These are phyloP conservation scores for Babjeviella inositovora DNA, from an alignment of 805 yeast genomes.

Conservation along the genomic window DNA sequence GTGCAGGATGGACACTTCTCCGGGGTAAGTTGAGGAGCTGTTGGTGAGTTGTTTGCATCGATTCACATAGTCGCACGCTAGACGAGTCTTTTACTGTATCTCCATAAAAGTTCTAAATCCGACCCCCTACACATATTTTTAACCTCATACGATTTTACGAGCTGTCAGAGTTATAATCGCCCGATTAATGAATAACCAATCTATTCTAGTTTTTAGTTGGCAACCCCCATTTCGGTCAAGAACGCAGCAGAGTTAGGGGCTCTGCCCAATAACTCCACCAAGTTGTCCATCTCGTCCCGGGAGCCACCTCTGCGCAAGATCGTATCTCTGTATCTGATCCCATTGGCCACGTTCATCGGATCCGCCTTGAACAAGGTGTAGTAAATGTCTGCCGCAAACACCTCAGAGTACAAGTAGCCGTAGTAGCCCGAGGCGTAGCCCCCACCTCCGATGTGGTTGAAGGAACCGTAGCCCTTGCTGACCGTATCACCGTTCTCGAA, in stretches of 20 bases:
- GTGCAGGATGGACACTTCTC: too few species aligned
- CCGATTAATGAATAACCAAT: background rate
- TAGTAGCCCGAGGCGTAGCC: constrained; percentile 82
- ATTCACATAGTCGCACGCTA: too few species aligned
- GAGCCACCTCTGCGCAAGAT: constrained; percentile 64
- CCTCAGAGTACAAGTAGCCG: constrained; percentile 78
- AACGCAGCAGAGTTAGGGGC: constrained; percentile 64
- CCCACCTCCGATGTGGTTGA: constrained; percentile 66
- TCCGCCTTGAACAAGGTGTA: constrained; percentile 50
- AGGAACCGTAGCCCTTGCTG: constrained; percentile 60
- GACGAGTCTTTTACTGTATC: background rate
- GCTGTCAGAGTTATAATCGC: background rate
- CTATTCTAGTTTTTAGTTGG: background rate
- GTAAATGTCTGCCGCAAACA: constrained; percentile 73
- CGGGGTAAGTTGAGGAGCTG: too few species aligned
- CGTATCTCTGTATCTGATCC: constrained; percentile 52
- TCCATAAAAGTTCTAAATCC: background rate
- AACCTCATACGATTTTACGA: background rate
- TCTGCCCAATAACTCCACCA: constrained; percentile 58
- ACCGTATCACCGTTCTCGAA: constrained; percentile 34
- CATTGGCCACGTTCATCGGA: constrained; percentile 48
- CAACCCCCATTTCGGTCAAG: constrained; percentile 44
- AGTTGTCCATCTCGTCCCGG: constrained; percentile 46
- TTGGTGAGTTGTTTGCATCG: too few species aligned
- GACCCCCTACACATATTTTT: background rate